phyloP scores from a whole-genome alignment of 768 basidiomycete species.

The Suillus lakei region DNA sequence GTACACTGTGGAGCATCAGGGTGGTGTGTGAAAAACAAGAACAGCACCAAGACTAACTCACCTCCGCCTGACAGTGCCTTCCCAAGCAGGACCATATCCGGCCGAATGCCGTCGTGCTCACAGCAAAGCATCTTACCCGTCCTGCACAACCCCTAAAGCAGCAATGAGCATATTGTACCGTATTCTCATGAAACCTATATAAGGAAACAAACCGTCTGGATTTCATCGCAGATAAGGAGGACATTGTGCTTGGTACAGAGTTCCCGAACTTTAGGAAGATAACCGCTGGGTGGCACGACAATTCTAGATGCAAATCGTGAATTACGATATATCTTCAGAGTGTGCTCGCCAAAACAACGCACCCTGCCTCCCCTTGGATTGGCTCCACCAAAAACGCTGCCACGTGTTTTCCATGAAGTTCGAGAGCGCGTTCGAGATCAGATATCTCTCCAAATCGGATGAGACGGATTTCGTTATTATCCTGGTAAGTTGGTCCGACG shows the following conservation, averaged over 20 bases:
- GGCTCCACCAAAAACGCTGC: slow-evolving; percentile 97
- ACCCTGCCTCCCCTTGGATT: slow-evolving; percentile 99
- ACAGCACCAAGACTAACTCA: slow-evolving; percentile 40
- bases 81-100: slow-evolving; percentile 91
- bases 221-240: slow-evolving; percentile 97
- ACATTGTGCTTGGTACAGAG: slow-evolving; percentile 94
- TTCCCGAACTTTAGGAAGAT: slow-evolving; percentile 74
- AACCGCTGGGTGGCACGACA: slow-evolving; percentile 88
- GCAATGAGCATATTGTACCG: slow-evolving; percentile 11
- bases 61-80: slow-evolving; percentile 97
- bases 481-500: slow-evolving; percentile 79
- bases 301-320: slow-evolving; percentile 55
- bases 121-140: slow-evolving; percentile 94
- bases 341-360: slow-evolving; percentile 34
- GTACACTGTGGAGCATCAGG: slow-evolving; percentile 62
- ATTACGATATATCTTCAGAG: background rate
- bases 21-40: slow-evolving; percentile 15
- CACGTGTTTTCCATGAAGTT: slow-evolving; percentile 77
- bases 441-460: slow-evolving; percentile 86
- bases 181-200: slow-evolving; percentile 4
- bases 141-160: slow-evolving; percentile 76
- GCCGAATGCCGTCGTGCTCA: slow-evolving; percentile 86
- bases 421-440: slow-evolving; percentile 83
- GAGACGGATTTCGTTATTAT: slow-evolving; percentile 47
- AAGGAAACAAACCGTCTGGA: slow-evolving; percentile 74